Base-by-base conservation (phyloP, 371 early-diverging fungal species). In the Mortierella sp. region DNA sequence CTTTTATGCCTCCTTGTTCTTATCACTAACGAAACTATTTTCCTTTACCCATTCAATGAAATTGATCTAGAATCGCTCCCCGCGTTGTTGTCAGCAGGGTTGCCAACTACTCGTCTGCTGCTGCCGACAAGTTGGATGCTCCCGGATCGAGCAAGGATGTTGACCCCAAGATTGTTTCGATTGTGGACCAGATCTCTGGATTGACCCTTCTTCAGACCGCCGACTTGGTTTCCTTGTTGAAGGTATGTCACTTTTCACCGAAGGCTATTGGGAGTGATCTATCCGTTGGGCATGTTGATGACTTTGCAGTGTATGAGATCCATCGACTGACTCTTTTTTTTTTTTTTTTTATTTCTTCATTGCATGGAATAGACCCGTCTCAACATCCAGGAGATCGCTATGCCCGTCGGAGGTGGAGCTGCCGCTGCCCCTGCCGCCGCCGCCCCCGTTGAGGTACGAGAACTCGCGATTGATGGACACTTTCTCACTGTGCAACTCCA, bases 121-220 rank as follows among this genome's bases (percentile, higher is more conserved):
- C 78, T 46, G 70, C 76, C 49, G 83, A 78, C 54, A 87, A 77
- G 82, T 79, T 93, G 78, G 92, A 93, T 73, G 90, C 93, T 55
- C 94, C 95, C 81, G 93, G 93, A 51, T 84, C 90, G 32, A 84
- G 83, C 70, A 89, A 90, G 65, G 88, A 83, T 71, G 91, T 83
- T 44, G 91, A 93, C 83, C 95, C 96, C 83, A 97, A 96, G 87
- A 93, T 98, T 73, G 86, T 92, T 51, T 88, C 91, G 75, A 97
- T 99, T 83, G 98, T 98, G 55, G 97, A 97, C 75, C 91, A 95
- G 90, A 97, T 99, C 85, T 93, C 96, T 54, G 90, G 90, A 79
- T 91, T 99, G 87, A 98, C 96, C 54, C 92, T 99, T 88, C 91
- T 98, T 78, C 97, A 99, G 91, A 97, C 98, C 24, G 95, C 98